A percentile compares a stretch with the other conserved stretches of the same genome.
Evolutionary conservation across 2,329 filamentous ascomycete genomes (phyloP).

Genomic region (Colletotrichum gigasporum): DNA sequence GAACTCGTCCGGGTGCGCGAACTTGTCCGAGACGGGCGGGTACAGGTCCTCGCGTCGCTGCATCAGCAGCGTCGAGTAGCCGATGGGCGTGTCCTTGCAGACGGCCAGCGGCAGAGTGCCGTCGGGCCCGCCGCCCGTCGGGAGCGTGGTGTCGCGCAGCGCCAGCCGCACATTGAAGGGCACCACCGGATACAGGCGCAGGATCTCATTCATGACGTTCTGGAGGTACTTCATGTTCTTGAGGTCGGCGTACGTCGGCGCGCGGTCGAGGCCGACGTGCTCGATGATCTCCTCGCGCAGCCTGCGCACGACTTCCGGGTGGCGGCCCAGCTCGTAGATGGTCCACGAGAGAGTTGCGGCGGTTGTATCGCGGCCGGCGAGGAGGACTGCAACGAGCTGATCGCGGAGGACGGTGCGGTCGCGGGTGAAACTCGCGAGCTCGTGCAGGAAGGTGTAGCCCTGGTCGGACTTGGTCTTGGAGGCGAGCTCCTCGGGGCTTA

Average conservation of each 20-base stretch:
- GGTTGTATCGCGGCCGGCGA: constrained; percentile 90
- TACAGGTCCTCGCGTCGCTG: constrained; percentile 75
- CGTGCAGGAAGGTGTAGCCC: constrained; percentile 86
- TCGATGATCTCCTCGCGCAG: constrained; percentile 78
- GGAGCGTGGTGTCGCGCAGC: constrained; percentile 78
- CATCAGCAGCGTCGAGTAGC: constrained; percentile 76
- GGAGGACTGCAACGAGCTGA: constrained; percentile 82
- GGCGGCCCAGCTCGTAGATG: constrained; percentile 81
- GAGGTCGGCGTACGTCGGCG: constrained; percentile 80
- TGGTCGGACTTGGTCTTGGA: constrained; percentile 76
- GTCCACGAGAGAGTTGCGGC: constrained; percentile 83
- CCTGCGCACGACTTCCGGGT: constrained; percentile 73
- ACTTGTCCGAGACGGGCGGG: constrained; percentile 56
- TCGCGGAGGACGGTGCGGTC: constrained; percentile 79
- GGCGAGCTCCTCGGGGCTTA: constrained; percentile 77
- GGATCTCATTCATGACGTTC: constrained; percentile 78
- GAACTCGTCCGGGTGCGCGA: constrained; percentile 61
- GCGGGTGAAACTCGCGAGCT: constrained; percentile 82
- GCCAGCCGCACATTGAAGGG: constrained; percentile 82
- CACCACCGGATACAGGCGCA: constrained; percentile 80
- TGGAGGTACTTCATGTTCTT: constrained; percentile 89
- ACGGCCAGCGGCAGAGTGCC: constrained; percentile 70
- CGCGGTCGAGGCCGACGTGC: constrained; percentile 68
- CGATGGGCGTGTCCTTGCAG: constrained; percentile 71
- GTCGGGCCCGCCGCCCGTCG: constrained; percentile 74